Percentiles rank a stretch among this genome's conserved stretches.
phyloP scores from a whole-genome alignment of 495 filamentous ascomycete genomes.

The Talaromyces wortmannii region DNA sequence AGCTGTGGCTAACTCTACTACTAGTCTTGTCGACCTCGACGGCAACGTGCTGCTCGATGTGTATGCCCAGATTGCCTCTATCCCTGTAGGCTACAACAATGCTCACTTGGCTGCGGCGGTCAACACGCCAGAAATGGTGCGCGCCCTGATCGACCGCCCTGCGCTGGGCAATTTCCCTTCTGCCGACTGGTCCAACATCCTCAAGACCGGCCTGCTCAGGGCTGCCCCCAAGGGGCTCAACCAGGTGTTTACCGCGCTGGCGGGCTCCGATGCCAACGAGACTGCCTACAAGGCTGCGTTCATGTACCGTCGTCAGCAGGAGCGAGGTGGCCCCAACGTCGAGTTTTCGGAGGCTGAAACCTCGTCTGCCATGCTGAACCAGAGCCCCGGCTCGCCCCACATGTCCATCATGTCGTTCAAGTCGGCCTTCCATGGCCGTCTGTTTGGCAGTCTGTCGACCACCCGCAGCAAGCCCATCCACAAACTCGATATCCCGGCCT shows the following conservation, averaged over 20 bases:
- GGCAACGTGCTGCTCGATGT: constrained; percentile 63
- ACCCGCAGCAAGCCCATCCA: constrained; percentile 96
- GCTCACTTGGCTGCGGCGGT: constrained; percentile 67
- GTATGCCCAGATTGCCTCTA: constrained; percentile 94
- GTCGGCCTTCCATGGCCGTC: constrained; percentile 88
- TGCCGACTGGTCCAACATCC: constrained; percentile 77
- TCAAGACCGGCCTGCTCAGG: constrained; percentile 80
- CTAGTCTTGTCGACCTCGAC: constrained; percentile 81
- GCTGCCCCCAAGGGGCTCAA: constrained; percentile 86
- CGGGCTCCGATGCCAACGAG: constrained; percentile 96
- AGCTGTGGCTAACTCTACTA: constrained; percentile 16
- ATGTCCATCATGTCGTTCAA: constrained; percentile 93
- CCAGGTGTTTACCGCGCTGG: constrained; percentile 95
- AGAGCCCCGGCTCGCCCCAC: constrained; percentile 72
- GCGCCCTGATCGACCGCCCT: constrained; percentile 84
- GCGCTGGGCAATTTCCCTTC: constrained; percentile 96
- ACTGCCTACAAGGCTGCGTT: constrained; percentile 99
- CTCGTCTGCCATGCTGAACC: constrained; percentile 73
- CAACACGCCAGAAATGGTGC: constrained; percentile 70
- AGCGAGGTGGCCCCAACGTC: constrained; percentile 75
- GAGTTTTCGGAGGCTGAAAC: constrained; percentile 85
- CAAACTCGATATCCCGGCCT: constrained; percentile 97
- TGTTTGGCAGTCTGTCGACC: constrained; percentile 88
- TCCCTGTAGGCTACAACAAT: constrained; percentile 97
- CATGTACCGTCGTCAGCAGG: constrained; percentile 87